Percentiles rank a stretch among this genome's conserved stretches.
phyloP scores from a whole-genome alignment of 2,329 filamentous ascomycete genomes.

The Nothophoma quercina region DNA sequence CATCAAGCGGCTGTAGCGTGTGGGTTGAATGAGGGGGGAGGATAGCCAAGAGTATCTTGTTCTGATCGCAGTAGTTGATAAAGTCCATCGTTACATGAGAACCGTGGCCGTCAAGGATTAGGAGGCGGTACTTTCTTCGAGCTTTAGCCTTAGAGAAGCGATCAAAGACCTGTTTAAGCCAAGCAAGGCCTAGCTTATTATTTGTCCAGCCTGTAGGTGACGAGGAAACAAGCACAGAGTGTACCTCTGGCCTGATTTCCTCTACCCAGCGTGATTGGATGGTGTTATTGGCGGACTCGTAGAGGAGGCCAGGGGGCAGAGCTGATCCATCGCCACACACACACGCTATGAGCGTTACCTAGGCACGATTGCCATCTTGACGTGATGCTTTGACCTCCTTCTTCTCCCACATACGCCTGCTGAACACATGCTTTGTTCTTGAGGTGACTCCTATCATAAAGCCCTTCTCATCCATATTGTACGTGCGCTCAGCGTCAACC shows the following conservation, averaged over 20 bases:
- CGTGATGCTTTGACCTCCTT: background rate
- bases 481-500: too few species aligned
- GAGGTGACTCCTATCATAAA: too few species aligned
- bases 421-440: slow-evolving; percentile 12
- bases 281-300: background rate
- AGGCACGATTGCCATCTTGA: background rate
- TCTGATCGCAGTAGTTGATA: background rate
- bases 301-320: background rate
- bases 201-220: too few species aligned
- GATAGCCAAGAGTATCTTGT: slow-evolving; percentile 6
- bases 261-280: background rate
- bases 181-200: too few species aligned
- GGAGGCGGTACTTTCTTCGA: background rate
- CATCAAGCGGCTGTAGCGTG: slow-evolving; percentile 8
- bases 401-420: background rate
- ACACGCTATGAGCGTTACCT: background rate
- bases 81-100: background rate
- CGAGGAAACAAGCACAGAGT: background rate
- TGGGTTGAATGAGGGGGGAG: slow-evolving; percentile 5
- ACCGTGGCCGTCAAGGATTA: background rate
- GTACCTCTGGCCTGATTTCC: background rate
- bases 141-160: background rate
- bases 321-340: background rate
- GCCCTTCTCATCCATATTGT: too few species aligned
- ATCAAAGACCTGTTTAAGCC: too few species aligned